Evolutionary conservation across 345 rosid genomes (phyloP), one percentile per base, ranked within the genome.

Genomic region (Hibiscus tridactylites): DNA sequence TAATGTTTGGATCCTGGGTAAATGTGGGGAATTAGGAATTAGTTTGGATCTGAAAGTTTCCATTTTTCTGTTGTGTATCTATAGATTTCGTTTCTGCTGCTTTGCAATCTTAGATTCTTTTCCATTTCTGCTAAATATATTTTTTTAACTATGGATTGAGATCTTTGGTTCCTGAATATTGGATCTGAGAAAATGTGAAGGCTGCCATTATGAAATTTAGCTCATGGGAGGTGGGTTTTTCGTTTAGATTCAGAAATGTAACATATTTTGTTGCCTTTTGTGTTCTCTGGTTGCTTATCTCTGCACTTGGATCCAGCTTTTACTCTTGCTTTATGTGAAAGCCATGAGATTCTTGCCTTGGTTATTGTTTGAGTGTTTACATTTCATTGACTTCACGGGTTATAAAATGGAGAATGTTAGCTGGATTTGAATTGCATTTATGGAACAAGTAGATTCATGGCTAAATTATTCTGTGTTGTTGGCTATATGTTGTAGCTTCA

Each of bases 401-500:
- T 68, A 58, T 64, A 28, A 9, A 1, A 9, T 24, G 3, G 21
- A 17, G 21, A 49, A n/a, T 11, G 44, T 4, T 46, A 24, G n/a
- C 12, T n/a, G 63, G 42, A 64, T 42, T n/a, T 61, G 11, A 26
- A 68, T 65, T 60, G 16, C 13, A 26, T 49, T 52, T n/a, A n/a
- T 60, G 64, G 37, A 52, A 68, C 4, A 9, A 60, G 68, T 62
- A 2, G 13, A 42, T 66, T 11, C 9, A 65, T 4, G 11, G 50
- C 3, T 21, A 53, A 62, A 5, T 5, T 64, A 61, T 67, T 26
- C 10, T 15, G 28, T 70, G 72, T 16, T 67, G 58, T 69, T 76
- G 15, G 19, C 61, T 52, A 69, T 50, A 21, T 82, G 78, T 70
- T 83, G 88, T 68, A 85, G 88, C 62, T 80, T 81, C 80, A 90